Base-by-base conservation (phyloP, 2,329 filamentous ascomycete genomes). In the Trichoderma oligosporum region DNA sequence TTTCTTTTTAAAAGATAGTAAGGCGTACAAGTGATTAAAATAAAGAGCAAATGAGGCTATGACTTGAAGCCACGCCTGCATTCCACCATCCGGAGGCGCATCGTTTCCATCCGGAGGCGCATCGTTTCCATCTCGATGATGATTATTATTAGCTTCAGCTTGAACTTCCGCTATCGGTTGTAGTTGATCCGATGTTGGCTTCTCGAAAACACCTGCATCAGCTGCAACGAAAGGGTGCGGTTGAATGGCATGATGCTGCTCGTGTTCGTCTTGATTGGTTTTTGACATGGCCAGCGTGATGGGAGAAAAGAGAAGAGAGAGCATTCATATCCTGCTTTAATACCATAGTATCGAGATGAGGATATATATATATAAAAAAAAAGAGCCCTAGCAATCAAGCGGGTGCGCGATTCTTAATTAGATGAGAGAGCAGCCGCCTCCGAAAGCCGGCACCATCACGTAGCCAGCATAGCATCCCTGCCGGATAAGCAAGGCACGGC, bases 41-140 rank as follows among this genome's bases (percentile, higher is more conserved):
- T 68, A 69, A 39, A 74, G 61, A n/a, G 64, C 58, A 60, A 67
- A 72, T 2, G 66, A 67, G 5, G 67, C 71, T 5, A 70, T 61
- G 4, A 74, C 71, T 46, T 74, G 71, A 5, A 71, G 65, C 72
- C 71, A 74, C 7, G 71, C 71, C 24, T 59, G 39, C 33, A 64
- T 59, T 4, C 71, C 71, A 18, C 70, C 70, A 49, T 75, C 60
- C 2, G 61, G 61, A 38, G 41, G 55, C 41, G 25, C 44, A 14
- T 31, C 14, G 31, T 33, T 31, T 12, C 44, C 57, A 9, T 59
- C 41, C n/a, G 61, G 61, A 38, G 41, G 55, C 41, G 25, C 44
- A 14, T 31, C 14, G 31, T 33, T 31, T 12, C 44, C 57, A 9
- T 59, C 41, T 11, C n/a, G n/a, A n/a, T n/a, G n/a, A n/a, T n/a